Evolutionary conservation across 176 grass and related monocot genomes (phyloP).

Genomic region (Otatea glauca): DNA sequence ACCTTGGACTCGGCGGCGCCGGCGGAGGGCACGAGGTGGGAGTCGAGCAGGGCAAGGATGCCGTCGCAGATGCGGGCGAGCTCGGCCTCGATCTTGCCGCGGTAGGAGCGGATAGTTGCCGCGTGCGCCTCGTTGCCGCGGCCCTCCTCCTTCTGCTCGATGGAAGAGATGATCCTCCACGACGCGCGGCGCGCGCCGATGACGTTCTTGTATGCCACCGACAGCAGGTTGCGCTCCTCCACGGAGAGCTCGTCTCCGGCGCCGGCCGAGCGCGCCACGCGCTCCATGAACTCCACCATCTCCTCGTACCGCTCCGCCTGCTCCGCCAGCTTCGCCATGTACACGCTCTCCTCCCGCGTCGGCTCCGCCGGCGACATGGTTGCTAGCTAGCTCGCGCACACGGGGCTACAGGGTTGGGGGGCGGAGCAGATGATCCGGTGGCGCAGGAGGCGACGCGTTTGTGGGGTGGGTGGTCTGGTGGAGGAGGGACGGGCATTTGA

Average conservation of each 20-base stretch:
- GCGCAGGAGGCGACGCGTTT: neutral
- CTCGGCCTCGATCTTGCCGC: slow-evolving; percentile 79
- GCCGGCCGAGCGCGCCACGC: slow-evolving; percentile 60
- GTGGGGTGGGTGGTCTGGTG: neutral
- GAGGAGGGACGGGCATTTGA: slow-evolving; percentile 40
- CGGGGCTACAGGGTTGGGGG: neutral
- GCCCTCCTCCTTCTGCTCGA: slow-evolving; percentile 91
- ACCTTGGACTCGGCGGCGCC: slow-evolving; percentile 78
- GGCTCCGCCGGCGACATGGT: slow-evolving; percentile 64
- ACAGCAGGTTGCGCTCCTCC: slow-evolving; percentile 90
- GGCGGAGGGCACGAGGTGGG: slow-evolving; percentile 79
- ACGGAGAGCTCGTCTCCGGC: slow-evolving; percentile 74
- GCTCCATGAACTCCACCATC: slow-evolving; percentile 96
- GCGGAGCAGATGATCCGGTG: slow-evolving; percentile 20
- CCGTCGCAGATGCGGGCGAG: slow-evolving; percentile 83
- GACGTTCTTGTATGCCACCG: slow-evolving; percentile 92
- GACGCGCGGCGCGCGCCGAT: slow-evolving; percentile 77
- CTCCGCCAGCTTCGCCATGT: slow-evolving; percentile 88
- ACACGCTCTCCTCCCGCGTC: slow-evolving; percentile 82
- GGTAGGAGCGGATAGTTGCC: slow-evolving; percentile 67
- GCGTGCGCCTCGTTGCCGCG: slow-evolving; percentile 79
- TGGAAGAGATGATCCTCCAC: slow-evolving; percentile 88
- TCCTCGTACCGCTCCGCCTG: slow-evolving; percentile 93
- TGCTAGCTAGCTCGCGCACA: neutral
- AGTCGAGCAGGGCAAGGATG: slow-evolving; percentile 78